Evolutionary conservation across 192 early-diverging fungal species (phyloP), one percentile per base, ranked within the genome.

Genomic region (Chytriomyces sp.): DNA sequence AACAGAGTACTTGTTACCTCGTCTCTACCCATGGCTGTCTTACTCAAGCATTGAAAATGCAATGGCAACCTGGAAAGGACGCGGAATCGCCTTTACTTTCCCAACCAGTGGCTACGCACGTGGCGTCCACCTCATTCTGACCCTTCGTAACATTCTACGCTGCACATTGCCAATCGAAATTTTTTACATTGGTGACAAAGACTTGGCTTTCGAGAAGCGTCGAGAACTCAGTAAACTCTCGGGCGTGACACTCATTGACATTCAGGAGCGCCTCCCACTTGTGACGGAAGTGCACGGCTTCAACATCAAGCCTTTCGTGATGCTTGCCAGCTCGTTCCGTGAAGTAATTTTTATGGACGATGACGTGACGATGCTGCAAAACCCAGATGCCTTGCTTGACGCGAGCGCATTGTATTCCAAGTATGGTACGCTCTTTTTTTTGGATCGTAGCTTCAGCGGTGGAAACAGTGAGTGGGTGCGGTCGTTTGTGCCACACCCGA

Each of bases 261-360:
- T 80, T 0, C 30, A 71, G 5, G 78, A 87, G 25, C 68, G 81
- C 10, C 70, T 72, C 1, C 55, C 60, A 12, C 6, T 30, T 5
- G 68, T 70, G 5, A 12, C 26, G 0, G 52, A 79, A 7, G 64
- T 90, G 60, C 58, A 57, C 34, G 87, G 87, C 14, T 90, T 88
- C 86, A 76, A 84, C n/a, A 82, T 91, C 59, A 91, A 91, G 53
- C 89, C 89, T 0, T 91, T 83, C 82, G 85, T 88, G 0, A 80
- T 91, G 39, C 52, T 91, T 14, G 84, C 85, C 1, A 84, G 83
- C 3, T 80, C 66, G 31, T 91, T 91, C 81, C 65, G 70, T 14
- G 82, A 91, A 41, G 80, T 88, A 12, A 85, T 91, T 57, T 82
- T 91, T 60, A 72, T 90, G 61, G 89, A 91, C 69, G 85, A 89